These are phyloP conservation scores for Pythium chondricola DNA, from an alignment of 352 stramenopile species.

Conservation along the genomic window DNA sequence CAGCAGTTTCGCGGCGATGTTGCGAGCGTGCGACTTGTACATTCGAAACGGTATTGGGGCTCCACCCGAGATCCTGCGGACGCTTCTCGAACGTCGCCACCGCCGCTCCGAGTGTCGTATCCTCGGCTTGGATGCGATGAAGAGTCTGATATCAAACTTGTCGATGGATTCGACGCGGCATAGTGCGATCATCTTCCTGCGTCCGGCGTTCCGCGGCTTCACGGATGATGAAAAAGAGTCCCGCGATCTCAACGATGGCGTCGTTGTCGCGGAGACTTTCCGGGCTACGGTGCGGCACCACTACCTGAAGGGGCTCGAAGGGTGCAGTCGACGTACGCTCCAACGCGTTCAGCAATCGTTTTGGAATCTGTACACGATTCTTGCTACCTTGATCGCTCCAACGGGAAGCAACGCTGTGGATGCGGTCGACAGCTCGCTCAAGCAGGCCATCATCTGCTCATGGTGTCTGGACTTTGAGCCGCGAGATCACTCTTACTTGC, in stretches of 20 bases:
- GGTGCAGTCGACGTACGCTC: constrained; percentile 56
- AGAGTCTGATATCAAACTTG: constrained; percentile 53
- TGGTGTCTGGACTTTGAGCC: constrained; percentile 84
- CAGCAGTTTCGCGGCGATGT: constrained; percentile 62
- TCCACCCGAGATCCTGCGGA: constrained; percentile 64
- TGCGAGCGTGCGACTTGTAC: constrained; percentile 85
- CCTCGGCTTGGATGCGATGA: constrained; percentile 81
- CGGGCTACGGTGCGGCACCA: constrained; percentile 80
- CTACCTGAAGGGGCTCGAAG: constrained; percentile 84
- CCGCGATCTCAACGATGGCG: constrained; percentile 64
- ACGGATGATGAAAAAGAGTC: constrained; percentile 83
- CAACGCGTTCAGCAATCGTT: constrained; percentile 62
- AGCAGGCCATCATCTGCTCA: constrained; percentile 73
- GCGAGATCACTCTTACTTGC: constrained; percentile 70
- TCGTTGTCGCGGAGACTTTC: constrained; percentile 77
- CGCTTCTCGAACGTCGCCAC: constrained; percentile 69
- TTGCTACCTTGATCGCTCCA: constrained; percentile 51
- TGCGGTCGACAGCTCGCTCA: constrained; percentile 47
- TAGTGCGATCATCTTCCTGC: constrained; percentile 76
- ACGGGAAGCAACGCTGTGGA: constrained; percentile 14
- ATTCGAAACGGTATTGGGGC: constrained; percentile 78
- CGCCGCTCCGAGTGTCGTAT: constrained; percentile 64
- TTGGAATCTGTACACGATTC: constrained; percentile 61
- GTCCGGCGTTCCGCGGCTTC: constrained; percentile 76
- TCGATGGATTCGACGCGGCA: constrained; percentile 77